Evolutionary conservation across 2,329 filamentous ascomycete genomes (phyloP), one percentile per base, ranked within the genome.

Genomic region (Fusarium nematophilum): DNA sequence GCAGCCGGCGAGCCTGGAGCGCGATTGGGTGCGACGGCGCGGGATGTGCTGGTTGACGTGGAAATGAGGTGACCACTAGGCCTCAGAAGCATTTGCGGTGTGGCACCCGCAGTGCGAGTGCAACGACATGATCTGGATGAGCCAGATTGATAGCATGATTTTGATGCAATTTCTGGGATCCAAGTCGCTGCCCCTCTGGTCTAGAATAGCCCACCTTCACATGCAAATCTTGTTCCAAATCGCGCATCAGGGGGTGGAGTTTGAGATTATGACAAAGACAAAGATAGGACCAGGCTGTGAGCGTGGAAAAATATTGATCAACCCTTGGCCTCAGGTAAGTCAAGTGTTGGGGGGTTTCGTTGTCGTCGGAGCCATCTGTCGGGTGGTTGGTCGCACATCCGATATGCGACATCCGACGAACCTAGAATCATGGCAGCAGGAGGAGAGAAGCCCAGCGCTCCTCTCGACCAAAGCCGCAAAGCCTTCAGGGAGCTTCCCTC

Each of bases 1-100:
- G 57, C 40, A 62, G 52, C 40, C 34, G 17, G 23, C 31, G 30
- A 38, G n/a, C n/a, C n/a, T n/a, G n/a, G n/a, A n/a, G n/a, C n/a
- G n/a, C 40, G 29, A 29, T 56, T 18, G 39, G 38, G 42, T 29
- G 25, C 15, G 34, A 23, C 18, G 9, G 36, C 10, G 34, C 30
- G 29, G 21, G 30, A 45, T 17, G 43, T 36, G 49, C 34, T 18
- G 23, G 27, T 34, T 17, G 58, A 48, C 29, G 31, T 40, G 33
- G 29, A 33, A 34, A 48, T 39, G 42, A 42, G 45, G 31, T 38
- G 17, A 34, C n/a, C n/a, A n/a, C n/a, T n/a, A n/a, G n/a, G n/a
- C n/a, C n/a, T n/a, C n/a, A n/a, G n/a, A n/a, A n/a, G n/a, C n/a
- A n/a, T n/a, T n/a, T 18, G 21, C 14, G 31, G 30, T 18, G 23